phyloP scores from a whole-genome alignment of 768 basidiomycete genomes.

The Trichaptum fuscoviolaceum region DNA sequence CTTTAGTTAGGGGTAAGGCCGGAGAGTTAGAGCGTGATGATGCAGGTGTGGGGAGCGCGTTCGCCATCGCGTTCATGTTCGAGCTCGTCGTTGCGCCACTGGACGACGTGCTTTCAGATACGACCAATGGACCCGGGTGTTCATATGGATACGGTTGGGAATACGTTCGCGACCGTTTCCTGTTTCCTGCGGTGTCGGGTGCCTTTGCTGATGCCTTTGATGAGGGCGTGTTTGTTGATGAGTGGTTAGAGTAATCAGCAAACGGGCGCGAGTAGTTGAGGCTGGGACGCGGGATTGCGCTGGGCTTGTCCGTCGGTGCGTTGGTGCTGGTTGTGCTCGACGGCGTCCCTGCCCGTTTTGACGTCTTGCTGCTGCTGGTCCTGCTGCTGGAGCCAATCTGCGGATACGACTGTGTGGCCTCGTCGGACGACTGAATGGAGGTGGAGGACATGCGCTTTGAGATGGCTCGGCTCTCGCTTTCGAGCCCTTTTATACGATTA shows the following conservation, averaged over 20 bases:
- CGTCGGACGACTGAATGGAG: constrained; percentile 55
- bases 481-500: constrained; percentile 49
- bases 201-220: constrained; percentile 22
- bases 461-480: constrained; percentile 74
- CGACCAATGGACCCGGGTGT: neutral
- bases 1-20: constrained; percentile 20
- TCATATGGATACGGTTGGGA: constrained; percentile 56
- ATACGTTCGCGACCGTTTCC: constrained; percentile 56
- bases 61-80: constrained; percentile 19
- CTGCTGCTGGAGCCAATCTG: constrained; percentile 15
- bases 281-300: constrained; percentile 45
- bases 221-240: constrained; percentile 4
- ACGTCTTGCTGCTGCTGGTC: constrained; percentile 8
- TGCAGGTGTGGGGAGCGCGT: constrained; percentile 29
- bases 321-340: constrained; percentile 17
- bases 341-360: constrained; percentile 17
- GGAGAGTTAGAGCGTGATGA: constrained; percentile 37
- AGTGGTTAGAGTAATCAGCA: constrained; percentile 19
- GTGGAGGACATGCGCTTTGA: constrained; percentile 72
- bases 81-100: constrained; percentile 27
- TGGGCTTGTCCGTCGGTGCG: constrained; percentile 27
- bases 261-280: constrained; percentile 32
- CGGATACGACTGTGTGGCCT: constrained; percentile 22
- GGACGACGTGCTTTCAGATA: neutral
- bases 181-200: constrained; percentile 26